A percentile compares a stretch with the other conserved stretches of the same genome.
These are phyloP conservation scores for Melanomma pulvis-pyrius DNA, from an alignment of 495 filamentous ascomycete genomes.

Conservation along the genomic window DNA sequence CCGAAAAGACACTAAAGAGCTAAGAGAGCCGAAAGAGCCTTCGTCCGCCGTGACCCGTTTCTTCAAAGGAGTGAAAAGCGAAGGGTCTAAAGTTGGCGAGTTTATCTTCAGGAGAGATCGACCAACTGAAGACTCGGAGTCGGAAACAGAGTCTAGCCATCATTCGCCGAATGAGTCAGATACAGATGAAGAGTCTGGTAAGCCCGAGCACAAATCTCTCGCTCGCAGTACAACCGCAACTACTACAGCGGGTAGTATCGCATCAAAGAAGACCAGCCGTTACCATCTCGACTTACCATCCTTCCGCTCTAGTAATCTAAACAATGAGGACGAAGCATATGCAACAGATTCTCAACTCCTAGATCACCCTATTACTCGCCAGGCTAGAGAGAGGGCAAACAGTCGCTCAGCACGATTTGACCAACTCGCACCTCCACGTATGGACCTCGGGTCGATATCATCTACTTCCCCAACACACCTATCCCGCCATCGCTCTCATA, in stretches of 20 bases:
- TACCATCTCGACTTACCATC: conserved; percentile 36
- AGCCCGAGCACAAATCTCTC: conserved; percentile 6
- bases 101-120: conserved; percentile 41
- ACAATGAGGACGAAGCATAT: conserved; percentile 11
- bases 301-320: conserved; percentile 25
- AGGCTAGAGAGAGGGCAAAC: conserved; percentile 43
- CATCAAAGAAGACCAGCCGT: conserved; percentile 7
- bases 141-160: conserved; percentile 3
- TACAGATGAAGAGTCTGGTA: conserved; percentile 18
- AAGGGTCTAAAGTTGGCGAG: conserved; percentile 40
- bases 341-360: conserved; percentile 18
- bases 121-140: conserved; percentile 25
- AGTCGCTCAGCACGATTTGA: conserved; percentile 46
- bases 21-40: conserved; percentile 32
- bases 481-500: conserved; percentile 19
- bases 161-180: conserved; percentile 26
- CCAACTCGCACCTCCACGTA: conserved; percentile 62
- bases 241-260: conserved; percentile 8
- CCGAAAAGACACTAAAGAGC: conserved; percentile 32
- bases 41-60: conserved; percentile 42
- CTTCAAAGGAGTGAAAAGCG: conserved; percentile 44
- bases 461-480: conserved; percentile 2
- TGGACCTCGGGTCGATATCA: conserved; percentile 57
- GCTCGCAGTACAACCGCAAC: conserved; percentile 12
- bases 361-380: conserved; percentile 47